Conservation (phyloP, 257 asterid genomes). For the Capsicum rhomboideum region DNA sequence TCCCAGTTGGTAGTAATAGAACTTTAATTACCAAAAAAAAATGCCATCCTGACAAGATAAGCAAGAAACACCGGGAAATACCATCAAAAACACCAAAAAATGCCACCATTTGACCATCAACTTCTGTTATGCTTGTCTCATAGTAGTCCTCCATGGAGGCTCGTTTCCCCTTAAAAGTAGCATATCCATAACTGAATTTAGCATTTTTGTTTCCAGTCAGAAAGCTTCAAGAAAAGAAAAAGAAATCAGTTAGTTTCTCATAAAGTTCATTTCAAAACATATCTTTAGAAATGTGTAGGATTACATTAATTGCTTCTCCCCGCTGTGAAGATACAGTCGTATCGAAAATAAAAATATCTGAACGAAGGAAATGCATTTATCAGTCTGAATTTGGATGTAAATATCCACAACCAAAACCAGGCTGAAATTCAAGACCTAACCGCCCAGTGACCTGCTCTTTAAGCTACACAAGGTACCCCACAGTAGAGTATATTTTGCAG, state of each 20-base stretch:
- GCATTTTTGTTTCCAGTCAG: slow-evolving; percentile 35
- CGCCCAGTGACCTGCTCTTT: background rate
- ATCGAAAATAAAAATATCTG: background rate
- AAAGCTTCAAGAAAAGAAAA: slow-evolving; percentile 27
- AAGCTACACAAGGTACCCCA: background rate
- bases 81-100: slow-evolving; percentile 79
- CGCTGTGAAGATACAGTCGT: background rate
- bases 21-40: background rate
- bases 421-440: background rate
- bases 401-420: background rate
- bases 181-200: slow-evolving; percentile 66
- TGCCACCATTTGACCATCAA: slow-evolving; percentile 75
- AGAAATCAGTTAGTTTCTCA: slow-evolving; percentile 2
- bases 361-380: background rate
- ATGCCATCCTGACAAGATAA: background rate
- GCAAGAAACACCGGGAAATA: slow-evolving; percentile 7
- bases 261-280: background rate
- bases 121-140: slow-evolving; percentile 60
- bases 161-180: slow-evolving; percentile 70
- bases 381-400: background rate
- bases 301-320: background rate
- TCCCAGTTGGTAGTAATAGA: background rate
- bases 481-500: background rate
- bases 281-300: too few species aligned
- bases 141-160: slow-evolving; percentile 77